These are phyloP conservation scores for Eucalyptus albens DNA, from an alignment of 345 rosid genomes.

Conservation along the genomic window DNA sequence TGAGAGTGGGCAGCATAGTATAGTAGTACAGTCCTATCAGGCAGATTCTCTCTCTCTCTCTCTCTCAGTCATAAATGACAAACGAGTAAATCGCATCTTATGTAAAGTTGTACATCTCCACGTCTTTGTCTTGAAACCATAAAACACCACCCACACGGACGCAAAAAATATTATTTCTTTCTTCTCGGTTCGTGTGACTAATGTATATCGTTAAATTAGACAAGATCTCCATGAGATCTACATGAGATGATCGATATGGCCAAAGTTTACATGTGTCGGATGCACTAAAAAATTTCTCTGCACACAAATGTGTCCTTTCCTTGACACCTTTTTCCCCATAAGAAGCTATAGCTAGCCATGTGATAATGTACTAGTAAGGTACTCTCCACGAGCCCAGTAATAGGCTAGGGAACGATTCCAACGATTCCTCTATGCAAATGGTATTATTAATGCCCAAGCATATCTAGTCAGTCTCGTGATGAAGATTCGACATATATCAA, in stretches of 20 bases:
- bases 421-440: neutral
- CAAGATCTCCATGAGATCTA: neutral
- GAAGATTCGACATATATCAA: neutral
- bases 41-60: neutral
- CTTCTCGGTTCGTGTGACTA: neutral
- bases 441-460: neutral
- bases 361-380: neutral
- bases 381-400: neutral
- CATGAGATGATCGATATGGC: too few species aligned
- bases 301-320: neutral
- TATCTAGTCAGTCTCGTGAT: neutral
- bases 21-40: neutral
- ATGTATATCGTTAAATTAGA: neutral
- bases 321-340: neutral
- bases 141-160: neutral
- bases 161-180: neutral
- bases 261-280: neutral
- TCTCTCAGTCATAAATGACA: neutral
- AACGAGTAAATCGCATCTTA: neutral
- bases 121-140: neutral
- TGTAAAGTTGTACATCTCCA: neutral
- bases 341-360: neutral
- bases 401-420: neutral
- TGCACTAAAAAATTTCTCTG: neutral
- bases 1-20: neutral